These are phyloP conservation scores for Mycena olivaceomarginata DNA, from an alignment of 768 basidiomycete species.

Conservation along the genomic window DNA sequence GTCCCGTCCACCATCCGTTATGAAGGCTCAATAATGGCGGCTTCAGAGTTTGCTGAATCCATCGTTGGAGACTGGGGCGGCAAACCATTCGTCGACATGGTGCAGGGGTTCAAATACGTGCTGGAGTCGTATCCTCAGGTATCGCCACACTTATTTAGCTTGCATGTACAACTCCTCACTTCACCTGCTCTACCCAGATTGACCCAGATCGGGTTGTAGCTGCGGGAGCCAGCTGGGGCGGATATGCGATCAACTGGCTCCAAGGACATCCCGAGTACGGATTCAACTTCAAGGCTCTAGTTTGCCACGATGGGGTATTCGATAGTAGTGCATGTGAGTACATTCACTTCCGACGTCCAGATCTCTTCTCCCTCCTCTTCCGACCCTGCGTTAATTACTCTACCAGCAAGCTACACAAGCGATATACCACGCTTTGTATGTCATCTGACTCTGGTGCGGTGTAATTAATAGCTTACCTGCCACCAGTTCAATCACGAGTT, in stretches of 20 bases:
- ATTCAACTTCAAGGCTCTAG: constrained; percentile 93
- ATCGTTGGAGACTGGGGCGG: constrained; percentile 91
- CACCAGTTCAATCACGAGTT: constrained; percentile 91
- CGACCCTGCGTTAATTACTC: too few species aligned
- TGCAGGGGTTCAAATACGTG: constrained; percentile 84
- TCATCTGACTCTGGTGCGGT: constrained; percentile 19
- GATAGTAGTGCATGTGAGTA: constrained; percentile 75
- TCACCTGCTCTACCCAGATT: constrained; percentile 63
- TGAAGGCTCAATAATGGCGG: neutral
- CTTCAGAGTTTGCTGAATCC: constrained; percentile 83
- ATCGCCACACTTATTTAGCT: neutral
- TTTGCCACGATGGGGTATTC: constrained; percentile 96
- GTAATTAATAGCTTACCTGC: neutral
- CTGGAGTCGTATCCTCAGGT: constrained; percentile 84
- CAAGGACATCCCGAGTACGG: constrained; percentile 94
- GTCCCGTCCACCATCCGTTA: neutral
- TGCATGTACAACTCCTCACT: neutral
- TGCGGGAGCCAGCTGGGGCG: constrained; percentile 91
- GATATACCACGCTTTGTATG: constrained; percentile 94
- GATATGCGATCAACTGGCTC: constrained; percentile 96
- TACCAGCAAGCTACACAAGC: constrained; percentile 74
- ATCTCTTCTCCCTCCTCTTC: neutral
- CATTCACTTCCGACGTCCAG: neutral
- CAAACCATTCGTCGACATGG: constrained; percentile 87
- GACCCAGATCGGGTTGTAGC: constrained; percentile 82